Percentiles rank a stretch among this genome's conserved stretches.
Conservation (phyloP, 2,329 filamentous ascomycete genomes). For the Penicillium sp. region DNA sequence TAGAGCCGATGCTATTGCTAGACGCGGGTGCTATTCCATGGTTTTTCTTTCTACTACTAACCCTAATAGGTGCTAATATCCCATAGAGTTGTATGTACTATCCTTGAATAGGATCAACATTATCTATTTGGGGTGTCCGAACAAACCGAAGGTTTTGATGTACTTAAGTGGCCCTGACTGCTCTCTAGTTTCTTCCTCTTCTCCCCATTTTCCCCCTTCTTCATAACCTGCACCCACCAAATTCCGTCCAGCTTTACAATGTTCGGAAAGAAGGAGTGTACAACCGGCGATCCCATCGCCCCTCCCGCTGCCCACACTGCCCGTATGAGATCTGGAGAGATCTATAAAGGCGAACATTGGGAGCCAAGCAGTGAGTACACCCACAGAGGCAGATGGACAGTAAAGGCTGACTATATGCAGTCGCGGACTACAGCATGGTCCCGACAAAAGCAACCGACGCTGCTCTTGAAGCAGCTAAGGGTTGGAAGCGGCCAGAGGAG, state of each 20-base stretch:
- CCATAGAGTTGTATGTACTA: background rate
- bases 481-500: background rate
- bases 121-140: background rate
- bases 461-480: background rate
- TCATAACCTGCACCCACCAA: background rate
- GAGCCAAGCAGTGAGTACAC: background rate
- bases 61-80: background rate
- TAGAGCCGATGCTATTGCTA: too few species aligned
- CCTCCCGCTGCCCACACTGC: background rate
- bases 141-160: background rate
- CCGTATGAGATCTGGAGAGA: background rate
- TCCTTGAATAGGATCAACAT: background rate
- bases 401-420: background rate
- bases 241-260: background rate
- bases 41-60: background rate
- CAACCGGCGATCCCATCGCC: background rate
- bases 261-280: background rate
- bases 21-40: background rate
- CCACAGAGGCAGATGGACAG: background rate
- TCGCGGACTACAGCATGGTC: background rate
- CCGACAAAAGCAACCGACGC: background rate
- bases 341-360: background rate
- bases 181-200: background rate
- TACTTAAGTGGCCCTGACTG: background rate
- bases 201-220: background rate